phyloP scores from a whole-genome alignment of 768 basidiomycete genomes.

The Megacollybia marginata region DNA sequence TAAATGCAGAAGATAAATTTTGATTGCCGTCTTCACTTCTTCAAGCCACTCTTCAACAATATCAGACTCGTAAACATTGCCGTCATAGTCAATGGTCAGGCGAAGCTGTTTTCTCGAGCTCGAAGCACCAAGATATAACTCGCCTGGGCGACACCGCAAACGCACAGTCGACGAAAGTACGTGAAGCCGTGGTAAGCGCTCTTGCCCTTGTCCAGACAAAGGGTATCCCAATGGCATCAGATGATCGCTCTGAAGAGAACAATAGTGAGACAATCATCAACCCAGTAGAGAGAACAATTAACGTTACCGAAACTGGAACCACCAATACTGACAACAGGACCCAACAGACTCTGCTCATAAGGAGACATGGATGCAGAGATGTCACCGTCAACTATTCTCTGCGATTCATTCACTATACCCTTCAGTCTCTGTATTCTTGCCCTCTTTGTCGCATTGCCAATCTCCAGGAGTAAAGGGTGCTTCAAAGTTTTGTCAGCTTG shows the following conservation, averaged over 20 bases:
- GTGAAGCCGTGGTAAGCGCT: conserved; percentile 22
- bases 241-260: conserved; percentile 6
- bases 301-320: conserved; percentile 37
- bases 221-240: conserved; percentile 13
- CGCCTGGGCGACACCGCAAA: conserved; percentile 23
- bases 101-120: conserved; percentile 12
- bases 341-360: conserved; percentile 1
- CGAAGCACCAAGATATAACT: conserved; percentile 23
- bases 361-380: conserved; percentile 6
- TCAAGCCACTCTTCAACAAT: conserved; percentile 29
- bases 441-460: conserved; percentile 19
- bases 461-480: conserved; percentile 42
- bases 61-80: conserved; percentile 20
- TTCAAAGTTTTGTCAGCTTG: conserved; percentile 24
- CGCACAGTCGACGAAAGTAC: conserved; percentile 9
- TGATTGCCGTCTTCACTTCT: conserved; percentile 14
- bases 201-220: background rate
- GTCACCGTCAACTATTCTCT: conserved; percentile 1
- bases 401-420: conserved; percentile 5
- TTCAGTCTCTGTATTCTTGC: conserved; percentile 18
- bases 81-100: conserved; percentile 20
- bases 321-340: conserved; percentile 19
- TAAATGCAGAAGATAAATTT: conserved; percentile 16
- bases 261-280: background rate
- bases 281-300: conserved; percentile 1